A percentile compares a stretch with the other conserved stretches of the same genome.
These are phyloP conservation scores for Daldinia grandis DNA, from an alignment of 495 filamentous ascomycete species.

Conservation along the genomic window DNA sequence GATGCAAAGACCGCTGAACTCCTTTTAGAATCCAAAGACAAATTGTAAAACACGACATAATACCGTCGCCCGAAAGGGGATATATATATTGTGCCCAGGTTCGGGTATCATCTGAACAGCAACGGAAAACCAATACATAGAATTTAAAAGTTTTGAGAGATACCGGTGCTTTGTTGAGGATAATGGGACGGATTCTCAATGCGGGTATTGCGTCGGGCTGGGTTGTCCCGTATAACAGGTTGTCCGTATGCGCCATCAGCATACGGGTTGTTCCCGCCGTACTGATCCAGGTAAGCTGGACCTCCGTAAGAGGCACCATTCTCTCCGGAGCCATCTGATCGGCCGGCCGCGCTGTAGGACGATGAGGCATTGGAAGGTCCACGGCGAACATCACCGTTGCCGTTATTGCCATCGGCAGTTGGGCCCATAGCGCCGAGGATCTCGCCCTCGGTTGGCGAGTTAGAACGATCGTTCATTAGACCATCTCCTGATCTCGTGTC, in stretches of 20 bases:
- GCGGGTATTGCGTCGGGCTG: constrained; percentile 87
- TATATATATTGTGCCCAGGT: constrained; percentile 32
- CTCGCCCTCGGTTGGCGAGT: constrained; percentile 72
- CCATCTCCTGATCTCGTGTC: constrained; percentile 79
- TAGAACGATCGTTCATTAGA: constrained; percentile 64
- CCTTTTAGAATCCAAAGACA: constrained; percentile 33
- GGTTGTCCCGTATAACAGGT: constrained; percentile 93
- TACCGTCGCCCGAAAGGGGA: constrained; percentile 22
- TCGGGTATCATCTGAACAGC: constrained; percentile 41
- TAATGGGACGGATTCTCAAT: constrained; percentile 90
- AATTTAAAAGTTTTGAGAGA: constrained; percentile 93
- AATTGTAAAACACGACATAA: constrained; percentile 20
- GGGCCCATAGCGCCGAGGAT: constrained; percentile 77
- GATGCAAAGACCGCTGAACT: constrained; percentile 33
- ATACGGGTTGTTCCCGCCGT: constrained; percentile 60
- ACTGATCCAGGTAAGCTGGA: constrained; percentile 63
- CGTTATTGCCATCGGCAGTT: constrained; percentile 67
- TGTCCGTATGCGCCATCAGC: constrained; percentile 52
- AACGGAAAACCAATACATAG: constrained; percentile 7
- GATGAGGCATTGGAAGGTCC: constrained; percentile 97
- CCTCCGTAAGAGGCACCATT: constrained; percentile 59
- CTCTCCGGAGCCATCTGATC: constrained; percentile 86
- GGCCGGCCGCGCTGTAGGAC: constrained; percentile 83
- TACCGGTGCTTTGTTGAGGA: constrained; percentile 91
- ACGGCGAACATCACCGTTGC: constrained; percentile 72